Evolutionary conservation across 192 early-diverging fungal species (phyloP), one percentile per base, ranked within the genome.

Genomic region (Coemansia sp.): DNA sequence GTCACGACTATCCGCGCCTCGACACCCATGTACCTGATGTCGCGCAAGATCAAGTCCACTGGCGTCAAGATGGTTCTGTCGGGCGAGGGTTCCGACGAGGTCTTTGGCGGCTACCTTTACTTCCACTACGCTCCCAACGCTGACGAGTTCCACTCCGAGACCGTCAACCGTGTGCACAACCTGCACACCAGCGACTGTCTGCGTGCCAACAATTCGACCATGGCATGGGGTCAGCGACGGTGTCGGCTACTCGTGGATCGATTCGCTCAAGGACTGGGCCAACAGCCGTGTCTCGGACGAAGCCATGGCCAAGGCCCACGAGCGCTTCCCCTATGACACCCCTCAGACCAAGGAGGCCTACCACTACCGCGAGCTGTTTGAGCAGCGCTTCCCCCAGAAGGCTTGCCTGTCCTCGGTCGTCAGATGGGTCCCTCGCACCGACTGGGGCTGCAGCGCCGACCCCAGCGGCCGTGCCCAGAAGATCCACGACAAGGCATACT

Each of bases 21-120:
- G 19, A 98, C 96, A n/a, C 96, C 96, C 49, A 98, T 98, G 96
- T 98, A 97, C 78, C 83, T 98, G 29, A 75, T 98, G 34, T 92
- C 90, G 50, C 87, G 96, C 54, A 95, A 94, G 80, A 95, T 98
- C 83, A 98, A 94, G 73, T 89, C 93, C 28, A 93, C 91, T 64
- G 94, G 96, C 32, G 96, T 98, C 72, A 98, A 98, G 84, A 98
- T 98, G 96, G 96, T 98, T 8, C 80, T 98, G 11, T 89, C 86
- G 54, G 96, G 96, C 41, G 96, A 98, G 68, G 96, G 96, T 45
- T 75, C 86, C 37, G 96, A 98, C 66, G 96, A 98, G 78, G 86
- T 98, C 18, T 91, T 94, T 82, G 96, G 91, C 54, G 95, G 95
- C 13, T 98, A 98, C 78, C 81, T 98, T 33, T 98, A 98, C 74